Base-by-base conservation (phyloP, 2,329 filamentous ascomycete species). In the Trichoderma afroharzianum region DNA sequence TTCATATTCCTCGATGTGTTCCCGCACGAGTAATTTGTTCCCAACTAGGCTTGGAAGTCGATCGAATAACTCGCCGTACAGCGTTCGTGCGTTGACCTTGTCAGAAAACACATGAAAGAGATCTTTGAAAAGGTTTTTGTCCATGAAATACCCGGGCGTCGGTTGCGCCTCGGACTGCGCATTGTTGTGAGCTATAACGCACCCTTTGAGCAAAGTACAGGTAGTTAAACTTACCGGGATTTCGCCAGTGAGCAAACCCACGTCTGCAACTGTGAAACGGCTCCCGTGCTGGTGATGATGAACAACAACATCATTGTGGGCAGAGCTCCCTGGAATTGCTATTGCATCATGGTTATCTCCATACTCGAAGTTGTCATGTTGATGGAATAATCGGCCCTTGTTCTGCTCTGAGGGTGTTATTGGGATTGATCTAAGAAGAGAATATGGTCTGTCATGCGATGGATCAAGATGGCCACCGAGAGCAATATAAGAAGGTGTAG, bases 241-340 rank as follows among this genome's bases (percentile, higher is more conserved):
- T 32, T 68, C 36, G 11, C 55, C 66, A 24, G 66, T 68, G 66
- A 68, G 66, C 21, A 68, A 61, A 21, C 66, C 66, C 33, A 61
- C 55, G 36, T 68, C 53, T 50, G 36, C 66, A 24, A 43, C 66
- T 68, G 66, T 68, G n/a, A 68, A 68, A 9, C 66, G 66, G 14
- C n/a, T 32, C 9, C 14, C 4, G n/a, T 24, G 9, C 5, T 68
- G 66, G 11, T 68, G 66, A 33, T 61, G 57, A 26, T 68, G 66
- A 24, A 68, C 66, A 18, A 68, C 4, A 14, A 68, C 5, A 33
- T 61, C 26, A 50, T 33, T 50, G 21, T 28, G 36, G 9, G 33
- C 66, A 50, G 66, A 68, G 33, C 66, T 68, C 26, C 66, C 66
- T 6, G 55, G 26, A 33, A 68, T 68, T 47, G 66, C 66, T 33